A percentile compares a stretch with the other conserved stretches of the same genome.
phyloP scores from a whole-genome alignment of 2,329 filamentous ascomycete genomes.

The Colletotrichum tamarilloi region DNA sequence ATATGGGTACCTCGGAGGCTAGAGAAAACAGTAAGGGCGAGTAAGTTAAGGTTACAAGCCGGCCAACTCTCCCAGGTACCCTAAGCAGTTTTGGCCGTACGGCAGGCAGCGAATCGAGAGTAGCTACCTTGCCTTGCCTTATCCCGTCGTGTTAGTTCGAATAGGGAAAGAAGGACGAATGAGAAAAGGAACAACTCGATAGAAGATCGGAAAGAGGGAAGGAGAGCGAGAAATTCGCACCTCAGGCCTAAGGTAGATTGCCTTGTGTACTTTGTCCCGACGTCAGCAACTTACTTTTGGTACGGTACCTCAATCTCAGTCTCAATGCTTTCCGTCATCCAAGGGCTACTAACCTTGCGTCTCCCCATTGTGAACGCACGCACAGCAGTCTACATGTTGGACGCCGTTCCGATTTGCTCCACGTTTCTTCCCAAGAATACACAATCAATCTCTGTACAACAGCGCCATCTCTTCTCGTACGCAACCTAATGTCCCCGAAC shows the following conservation, averaged over 20 bases:
- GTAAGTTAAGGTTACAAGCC: not conserved
- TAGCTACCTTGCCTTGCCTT: not conserved
- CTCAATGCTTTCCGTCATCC: not conserved
- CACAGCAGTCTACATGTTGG: not conserved
- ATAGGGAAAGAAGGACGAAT: not conserved
- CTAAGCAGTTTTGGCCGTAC: not conserved
- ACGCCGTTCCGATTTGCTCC: slow-evolving; percentile 2
- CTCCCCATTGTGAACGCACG: not conserved
- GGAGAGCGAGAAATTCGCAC: not conserved
- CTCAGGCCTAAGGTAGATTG: not conserved
- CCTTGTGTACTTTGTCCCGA: not conserved
- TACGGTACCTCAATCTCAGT: not conserved
- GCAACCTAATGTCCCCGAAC: not conserved
- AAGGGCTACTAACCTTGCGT: not conserved
- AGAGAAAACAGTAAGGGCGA: not conserved
- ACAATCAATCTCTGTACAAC: not conserved
- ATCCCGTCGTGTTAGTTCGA: not conserved
- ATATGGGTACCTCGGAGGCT: not conserved
- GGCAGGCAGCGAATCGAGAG: not conserved
- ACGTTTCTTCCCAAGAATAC: not conserved
- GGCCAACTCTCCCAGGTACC: not conserved
- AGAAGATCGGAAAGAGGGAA: not conserved
- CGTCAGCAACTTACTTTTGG: not conserved
- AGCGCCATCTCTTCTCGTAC: not conserved
- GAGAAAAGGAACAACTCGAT: not conserved